phyloP scores from a whole-genome alignment of 495 filamentous ascomycete genomes.

The Tricharina praecox region DNA sequence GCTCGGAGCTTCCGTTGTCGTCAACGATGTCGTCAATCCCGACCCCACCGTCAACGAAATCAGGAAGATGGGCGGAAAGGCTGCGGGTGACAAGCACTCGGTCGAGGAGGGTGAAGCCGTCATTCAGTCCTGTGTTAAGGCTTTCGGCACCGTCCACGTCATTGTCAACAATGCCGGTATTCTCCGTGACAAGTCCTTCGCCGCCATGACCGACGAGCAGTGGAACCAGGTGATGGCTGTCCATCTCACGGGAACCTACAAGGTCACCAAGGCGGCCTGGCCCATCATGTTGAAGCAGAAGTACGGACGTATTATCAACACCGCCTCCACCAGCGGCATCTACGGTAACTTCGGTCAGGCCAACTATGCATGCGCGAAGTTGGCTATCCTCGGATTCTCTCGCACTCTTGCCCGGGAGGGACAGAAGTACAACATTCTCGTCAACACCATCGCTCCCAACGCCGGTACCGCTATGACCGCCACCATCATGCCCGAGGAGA shows the following conservation, averaged over 20 bases:
- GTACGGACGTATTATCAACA: slow-evolving; percentile 93
- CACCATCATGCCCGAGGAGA: slow-evolving; percentile 88
- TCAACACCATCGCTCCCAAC: slow-evolving; percentile 97
- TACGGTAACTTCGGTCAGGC: slow-evolving; percentile 99
- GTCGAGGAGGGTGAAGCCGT: slow-evolving; percentile 88
- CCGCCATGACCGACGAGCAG: slow-evolving; percentile 86
- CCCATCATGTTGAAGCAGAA: slow-evolving; percentile 97
- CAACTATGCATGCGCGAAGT: slow-evolving; percentile 93
- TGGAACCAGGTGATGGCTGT: slow-evolving; percentile 90
- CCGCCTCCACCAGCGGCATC: slow-evolving; percentile 88
- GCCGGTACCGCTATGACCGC: slow-evolving; percentile 92
- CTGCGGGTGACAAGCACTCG: slow-evolving; percentile 81
- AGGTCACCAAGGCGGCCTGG: slow-evolving; percentile 95
- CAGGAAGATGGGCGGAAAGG: slow-evolving; percentile 72
- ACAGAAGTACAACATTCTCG: slow-evolving; percentile 92
- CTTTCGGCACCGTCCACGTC: slow-evolving; percentile 85
- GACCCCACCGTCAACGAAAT: slow-evolving; percentile 86
- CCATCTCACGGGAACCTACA: slow-evolving; percentile 89
- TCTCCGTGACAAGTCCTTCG: slow-evolving; percentile 92
- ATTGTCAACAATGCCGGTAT: slow-evolving; percentile 97
- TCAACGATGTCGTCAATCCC: slow-evolving; percentile 91
- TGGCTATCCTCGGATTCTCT: slow-evolving; percentile 87
- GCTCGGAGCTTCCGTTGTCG: slow-evolving; percentile 74
- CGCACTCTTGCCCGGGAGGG: slow-evolving; percentile 86
- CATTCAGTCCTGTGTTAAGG: slow-evolving; percentile 81